Evolutionary conservation across 106 monocot species (phyloP), one percentile per base, ranked within the genome.

Genomic region (Dioscorea dumetorum): DNA sequence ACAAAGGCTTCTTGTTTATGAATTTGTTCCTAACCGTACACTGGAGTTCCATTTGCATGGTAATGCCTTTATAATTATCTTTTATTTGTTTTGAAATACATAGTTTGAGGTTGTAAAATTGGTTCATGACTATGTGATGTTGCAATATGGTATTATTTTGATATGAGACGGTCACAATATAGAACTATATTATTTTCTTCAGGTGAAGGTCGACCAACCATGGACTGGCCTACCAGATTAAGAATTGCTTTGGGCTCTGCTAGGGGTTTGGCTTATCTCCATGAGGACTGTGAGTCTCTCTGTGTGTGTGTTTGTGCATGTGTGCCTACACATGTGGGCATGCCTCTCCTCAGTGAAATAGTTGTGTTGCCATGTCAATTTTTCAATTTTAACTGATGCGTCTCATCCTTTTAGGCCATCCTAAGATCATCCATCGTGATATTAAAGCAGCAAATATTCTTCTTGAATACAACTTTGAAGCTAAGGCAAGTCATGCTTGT

Each of bases 401-500:
- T 41, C 41, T 41, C 0, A 8, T 10, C 8, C 66, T 18, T 72
- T 21, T 78, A 95, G 94, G 94, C 63, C 82, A 95, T 73, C 94
- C 94, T 63, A 85, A 83, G 69, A 90, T 95, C 20, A 87, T 95
- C 67, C 94, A 95, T 66, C 80, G 94, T 60, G 94, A 95, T 62
- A 88, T 95, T 57, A 95, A 95, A 62, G 74, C 94, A 49, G 81
- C 88, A 8, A 95, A 95, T 67, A 95, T 95, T 67, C 94, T 95
- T 77, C 78, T 95, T 63, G 94, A 95, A 67, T 77, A 72, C 54
- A 87, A 79, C 41, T 95, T 90, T 77, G 90, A 90, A 66, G 83
- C 94, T 58, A 95, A 88, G 90, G 94, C 91, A 75, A 8, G 50
- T 24, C 28, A 51, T 16, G 22, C 23, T 10, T 41, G 28, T 28